These are phyloP conservation scores for Nemania serpens DNA, from an alignment of 2,329 filamentous ascomycete species.

Conservation along the genomic window DNA sequence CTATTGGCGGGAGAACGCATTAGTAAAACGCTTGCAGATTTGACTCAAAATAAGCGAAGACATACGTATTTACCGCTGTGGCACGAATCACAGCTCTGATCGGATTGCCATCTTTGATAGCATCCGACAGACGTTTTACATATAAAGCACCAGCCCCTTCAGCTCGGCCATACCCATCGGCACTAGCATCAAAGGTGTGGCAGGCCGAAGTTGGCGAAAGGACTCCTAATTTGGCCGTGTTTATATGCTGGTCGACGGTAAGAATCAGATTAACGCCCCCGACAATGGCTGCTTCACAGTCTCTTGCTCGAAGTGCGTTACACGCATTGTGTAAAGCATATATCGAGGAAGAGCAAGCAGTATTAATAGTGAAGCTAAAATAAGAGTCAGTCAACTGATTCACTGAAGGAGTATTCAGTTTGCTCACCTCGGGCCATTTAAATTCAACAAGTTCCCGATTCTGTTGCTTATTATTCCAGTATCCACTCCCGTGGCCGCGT, in stretches of 20 bases:
- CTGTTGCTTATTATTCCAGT: constrained; percentile 45
- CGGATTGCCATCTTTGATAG: constrained; percentile 33
- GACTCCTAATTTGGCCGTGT: constrained; percentile 40
- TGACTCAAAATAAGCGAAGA: constrained; percentile 1
- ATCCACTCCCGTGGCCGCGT: constrained; percentile 41
- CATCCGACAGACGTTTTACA: constrained; percentile 35
- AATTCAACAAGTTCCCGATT: constrained; percentile 45
- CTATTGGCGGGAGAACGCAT: neutral
- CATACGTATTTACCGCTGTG: constrained; percentile 32
- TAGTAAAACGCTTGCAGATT: constrained; percentile 33
- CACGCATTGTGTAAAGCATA: constrained; percentile 43
- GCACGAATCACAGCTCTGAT: constrained; percentile 36
- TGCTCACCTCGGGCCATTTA: constrained; percentile 39
- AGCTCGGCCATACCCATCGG: constrained; percentile 38
- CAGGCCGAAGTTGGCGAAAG: constrained; percentile 42
- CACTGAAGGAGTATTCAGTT: neutral
- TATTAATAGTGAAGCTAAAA: constrained; percentile 32
- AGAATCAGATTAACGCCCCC: constrained; percentile 45
- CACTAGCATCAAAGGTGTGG: constrained; percentile 38
- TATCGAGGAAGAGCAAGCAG: constrained; percentile 46
- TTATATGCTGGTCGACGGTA: constrained; percentile 37
- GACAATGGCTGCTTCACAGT: constrained; percentile 44
- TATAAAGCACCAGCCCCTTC: constrained; percentile 34
- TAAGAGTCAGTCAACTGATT: neutral
- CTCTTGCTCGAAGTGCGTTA: constrained; percentile 35